A percentile compares a stretch with the other conserved stretches of the same genome.
These are phyloP conservation scores for Backusella sp. DNA, from an alignment of 192 early-diverging fungal species.

Conservation along the genomic window DNA sequence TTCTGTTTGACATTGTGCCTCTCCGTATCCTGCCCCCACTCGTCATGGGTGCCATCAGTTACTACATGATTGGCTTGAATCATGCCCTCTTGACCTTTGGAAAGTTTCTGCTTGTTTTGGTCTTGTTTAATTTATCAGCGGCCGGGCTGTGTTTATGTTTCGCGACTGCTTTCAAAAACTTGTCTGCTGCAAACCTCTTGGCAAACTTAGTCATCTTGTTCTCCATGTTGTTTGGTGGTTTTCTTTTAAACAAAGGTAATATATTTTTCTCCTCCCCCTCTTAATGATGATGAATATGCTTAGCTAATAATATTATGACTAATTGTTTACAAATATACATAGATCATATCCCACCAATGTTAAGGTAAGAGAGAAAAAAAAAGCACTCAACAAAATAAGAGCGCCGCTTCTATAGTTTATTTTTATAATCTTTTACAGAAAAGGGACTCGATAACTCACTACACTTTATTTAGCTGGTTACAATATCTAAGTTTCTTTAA, in stretches of 20 bases:
- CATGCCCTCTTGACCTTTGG: slow-evolving; percentile 43
- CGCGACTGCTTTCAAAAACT: slow-evolving; percentile 53
- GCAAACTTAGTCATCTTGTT: slow-evolving; percentile 68
- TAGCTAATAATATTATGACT: too few species aligned
- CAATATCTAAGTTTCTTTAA: slow-evolving; percentile 73
- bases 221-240: slow-evolving; percentile 77
- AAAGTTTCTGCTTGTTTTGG: slow-evolving; percentile 60
- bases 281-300: background rate
- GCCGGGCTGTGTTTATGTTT: slow-evolving; percentile 60
- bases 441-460: background rate
- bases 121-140: slow-evolving; percentile 63
- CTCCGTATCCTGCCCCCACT: slow-evolving; percentile 64
- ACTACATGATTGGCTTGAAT: slow-evolving; percentile 70
- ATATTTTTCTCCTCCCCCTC: background rate
- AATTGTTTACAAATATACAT: background rate
- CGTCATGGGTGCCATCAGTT: slow-evolving; percentile 62
- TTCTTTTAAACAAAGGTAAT: slow-evolving; percentile 66
- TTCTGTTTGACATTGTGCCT: slow-evolving; percentile 71
- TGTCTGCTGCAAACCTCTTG: slow-evolving; percentile 60
- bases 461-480: slow-evolving; percentile 47
- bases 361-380: slow-evolving; percentile 21
- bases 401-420: background rate
- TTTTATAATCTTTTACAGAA: background rate
- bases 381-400: background rate
- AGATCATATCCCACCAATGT: slow-evolving; percentile 35